Percentiles rank a stretch among this genome's conserved stretches.
Evolutionary conservation across 2,329 filamentous ascomycete species (phyloP).

Genomic region (Venturia aucupariae): DNA sequence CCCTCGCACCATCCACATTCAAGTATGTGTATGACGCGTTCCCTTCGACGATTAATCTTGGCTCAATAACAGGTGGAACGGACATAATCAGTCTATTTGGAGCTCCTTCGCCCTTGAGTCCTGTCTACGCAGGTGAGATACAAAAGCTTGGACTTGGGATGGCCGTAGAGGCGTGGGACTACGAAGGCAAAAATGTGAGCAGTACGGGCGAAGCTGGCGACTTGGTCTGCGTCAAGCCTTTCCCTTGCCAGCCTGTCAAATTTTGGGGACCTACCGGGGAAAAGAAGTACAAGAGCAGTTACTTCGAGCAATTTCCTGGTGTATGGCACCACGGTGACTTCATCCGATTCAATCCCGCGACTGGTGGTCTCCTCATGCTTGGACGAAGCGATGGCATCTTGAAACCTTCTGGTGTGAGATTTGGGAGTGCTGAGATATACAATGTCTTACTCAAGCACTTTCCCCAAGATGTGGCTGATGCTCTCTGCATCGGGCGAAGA

Average conservation of each 20-base stretch:
- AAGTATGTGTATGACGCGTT: constrained; percentile 80
- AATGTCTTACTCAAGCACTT: constrained; percentile 86
- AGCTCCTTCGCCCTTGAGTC: constrained; percentile 54
- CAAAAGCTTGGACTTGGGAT: constrained; percentile 42
- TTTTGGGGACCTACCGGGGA: constrained; percentile 72
- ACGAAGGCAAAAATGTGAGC: constrained; percentile 48
- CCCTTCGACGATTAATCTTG: constrained; percentile 70
- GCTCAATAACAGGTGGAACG: constrained; percentile 89
- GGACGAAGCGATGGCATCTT: constrained; percentile 87
- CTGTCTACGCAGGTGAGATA: constrained; percentile 43
- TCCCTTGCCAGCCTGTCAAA: constrained; percentile 81
- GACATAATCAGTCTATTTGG: constrained; percentile 96
- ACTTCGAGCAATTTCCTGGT: constrained; percentile 73
- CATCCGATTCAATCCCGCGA: constrained; percentile 59
- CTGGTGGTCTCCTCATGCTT: constrained; percentile 79
- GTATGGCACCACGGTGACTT: constrained; percentile 97
- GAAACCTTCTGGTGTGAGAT: constrained; percentile 84
- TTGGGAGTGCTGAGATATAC: constrained; percentile 93
- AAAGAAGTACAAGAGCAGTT: constrained; percentile 70
- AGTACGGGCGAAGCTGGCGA: constrained; percentile 66
- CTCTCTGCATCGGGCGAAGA: constrained; percentile 75
- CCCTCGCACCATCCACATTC: constrained; percentile 87
- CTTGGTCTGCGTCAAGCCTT: constrained; percentile 75
- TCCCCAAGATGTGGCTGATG: constrained; percentile 67
- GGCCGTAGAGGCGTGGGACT: constrained; percentile 41